Evolutionary conservation across 208 protist species (phyloP).

Genomic region (Kentomonas sorsogonicus): DNA sequence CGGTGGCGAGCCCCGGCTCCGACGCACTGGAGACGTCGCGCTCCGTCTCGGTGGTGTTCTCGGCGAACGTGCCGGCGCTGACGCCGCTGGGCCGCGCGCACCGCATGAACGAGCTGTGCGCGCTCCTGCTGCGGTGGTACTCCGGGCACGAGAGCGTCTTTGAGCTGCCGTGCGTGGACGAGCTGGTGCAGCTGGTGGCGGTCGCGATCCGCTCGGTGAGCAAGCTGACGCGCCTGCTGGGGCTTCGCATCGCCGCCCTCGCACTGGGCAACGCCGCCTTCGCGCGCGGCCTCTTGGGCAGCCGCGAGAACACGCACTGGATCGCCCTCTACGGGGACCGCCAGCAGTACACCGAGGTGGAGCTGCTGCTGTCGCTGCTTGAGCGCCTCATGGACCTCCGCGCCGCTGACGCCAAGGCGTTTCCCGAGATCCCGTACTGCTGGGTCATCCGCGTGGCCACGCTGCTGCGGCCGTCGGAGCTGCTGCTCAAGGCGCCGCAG

Average conservation of each 20-base stretch:
- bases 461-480: conserved; percentile 44
- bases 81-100: conserved; percentile 31
- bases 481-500: conserved; percentile 32
- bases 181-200: conserved; percentile 32
- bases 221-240: conserved; percentile 71
- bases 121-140: conserved; percentile 68
- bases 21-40: no score
- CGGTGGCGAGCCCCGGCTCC: no score
- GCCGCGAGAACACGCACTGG: conserved; percentile 37
- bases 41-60: no score
- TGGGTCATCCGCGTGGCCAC: conserved; percentile 77
- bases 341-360: conserved; percentile 57
- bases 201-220: conserved; percentile 61
- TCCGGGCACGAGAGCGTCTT: conserved; percentile 50
- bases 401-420: conserved; percentile 34
- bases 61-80: neutral
- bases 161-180: conserved; percentile 35
- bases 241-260: conserved; percentile 48
- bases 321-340: conserved; percentile 70
- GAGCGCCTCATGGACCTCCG: conserved; percentile 49
- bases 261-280: conserved; percentile 51
- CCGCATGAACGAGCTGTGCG: conserved; percentile 74
- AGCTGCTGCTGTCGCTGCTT: conserved; percentile 53
- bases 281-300: conserved; percentile 26
- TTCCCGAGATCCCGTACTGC: conserved; percentile 60